These are phyloP conservation scores for Extremus antarcticus DNA, from an alignment of 495 filamentous ascomycete genomes.

Conservation along the genomic window DNA sequence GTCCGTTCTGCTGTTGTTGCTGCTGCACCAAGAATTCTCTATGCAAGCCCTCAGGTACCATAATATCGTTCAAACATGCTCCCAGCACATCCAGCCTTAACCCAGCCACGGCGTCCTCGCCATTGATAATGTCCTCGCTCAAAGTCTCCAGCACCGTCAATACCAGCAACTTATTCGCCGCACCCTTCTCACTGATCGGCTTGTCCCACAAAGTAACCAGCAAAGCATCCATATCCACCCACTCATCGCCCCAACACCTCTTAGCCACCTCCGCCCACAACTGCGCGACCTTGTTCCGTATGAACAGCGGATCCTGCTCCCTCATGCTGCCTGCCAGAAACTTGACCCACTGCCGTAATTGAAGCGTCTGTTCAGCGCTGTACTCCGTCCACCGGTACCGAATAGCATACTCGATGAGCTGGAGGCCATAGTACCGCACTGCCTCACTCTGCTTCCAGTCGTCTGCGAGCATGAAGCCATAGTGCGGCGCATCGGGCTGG, in stretches of 20 bases:
- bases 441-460: conserved; percentile 60
- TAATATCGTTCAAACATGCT: conserved; percentile 82
- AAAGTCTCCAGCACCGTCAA: conserved; percentile 79
- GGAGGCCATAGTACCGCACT: conserved; percentile 87
- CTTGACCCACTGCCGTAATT: conserved; percentile 63
- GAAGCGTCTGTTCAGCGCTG: conserved; percentile 47
- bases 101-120: conserved; percentile 75
- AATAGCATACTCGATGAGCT: conserved; percentile 77
- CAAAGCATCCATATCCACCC: conserved; percentile 85
- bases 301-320: conserved; percentile 64
- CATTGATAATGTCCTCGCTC: conserved; percentile 86
- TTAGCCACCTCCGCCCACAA: conserved; percentile 93
- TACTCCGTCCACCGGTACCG: conserved; percentile 71
- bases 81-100: conserved; percentile 73
- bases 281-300: conserved; percentile 91
- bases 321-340: conserved; percentile 63
- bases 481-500: conserved; percentile 61
- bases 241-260: conserved; percentile 78
- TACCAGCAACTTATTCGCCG: conserved; percentile 69
- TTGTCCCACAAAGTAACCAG: conserved; percentile 75
- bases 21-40: conserved; percentile 60
- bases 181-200: conserved; percentile 26
- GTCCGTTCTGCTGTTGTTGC: conserved; percentile 40
- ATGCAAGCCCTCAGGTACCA: conserved; percentile 68
- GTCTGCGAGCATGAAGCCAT: conserved; percentile 75